Conservation (phyloP, 345 rosid genomes). For the Populus nigra region DNA sequence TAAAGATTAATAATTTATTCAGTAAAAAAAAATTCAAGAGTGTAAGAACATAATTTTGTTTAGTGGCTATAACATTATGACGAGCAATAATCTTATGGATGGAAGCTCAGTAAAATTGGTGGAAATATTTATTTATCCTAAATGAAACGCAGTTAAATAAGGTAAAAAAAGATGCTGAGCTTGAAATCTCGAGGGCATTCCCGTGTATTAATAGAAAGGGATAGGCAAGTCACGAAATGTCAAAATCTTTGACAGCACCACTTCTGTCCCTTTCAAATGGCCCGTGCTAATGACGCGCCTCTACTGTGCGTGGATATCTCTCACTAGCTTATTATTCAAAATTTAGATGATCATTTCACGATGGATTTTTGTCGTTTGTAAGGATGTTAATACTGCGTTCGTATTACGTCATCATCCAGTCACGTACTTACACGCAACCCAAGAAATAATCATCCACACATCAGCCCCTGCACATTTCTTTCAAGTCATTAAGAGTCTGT, state of each 20-base stretch:
- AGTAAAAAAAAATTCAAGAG: no score
- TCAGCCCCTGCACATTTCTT: not conserved
- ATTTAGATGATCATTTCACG: not conserved
- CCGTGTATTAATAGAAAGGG: not conserved
- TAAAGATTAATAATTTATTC: no score
- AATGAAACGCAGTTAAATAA: no score
- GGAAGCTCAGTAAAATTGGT: no score
- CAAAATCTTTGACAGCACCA: not conserved
- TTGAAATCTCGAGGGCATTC: not conserved
- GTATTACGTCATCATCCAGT: conserved; percentile 34
- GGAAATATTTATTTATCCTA: no score
- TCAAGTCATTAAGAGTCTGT: not conserved
- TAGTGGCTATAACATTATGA: no score
- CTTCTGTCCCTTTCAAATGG: not conserved
- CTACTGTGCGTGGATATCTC: not conserved
- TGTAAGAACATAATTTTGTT: no score
- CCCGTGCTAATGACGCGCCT: not conserved
- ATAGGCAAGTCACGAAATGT: not conserved
- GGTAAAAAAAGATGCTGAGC: no score
- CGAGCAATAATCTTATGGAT: no score
- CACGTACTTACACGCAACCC: conserved; percentile 17
- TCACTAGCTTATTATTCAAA: not conserved
- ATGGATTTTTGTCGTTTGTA: conserved; percentile 25
- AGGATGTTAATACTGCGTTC: conserved; percentile 19
- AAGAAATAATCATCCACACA: not conserved